Evolutionary conservation across 352 stramenopile genomes (phyloP).

Genomic region (Globisporangium rhizosaccharum): DNA sequence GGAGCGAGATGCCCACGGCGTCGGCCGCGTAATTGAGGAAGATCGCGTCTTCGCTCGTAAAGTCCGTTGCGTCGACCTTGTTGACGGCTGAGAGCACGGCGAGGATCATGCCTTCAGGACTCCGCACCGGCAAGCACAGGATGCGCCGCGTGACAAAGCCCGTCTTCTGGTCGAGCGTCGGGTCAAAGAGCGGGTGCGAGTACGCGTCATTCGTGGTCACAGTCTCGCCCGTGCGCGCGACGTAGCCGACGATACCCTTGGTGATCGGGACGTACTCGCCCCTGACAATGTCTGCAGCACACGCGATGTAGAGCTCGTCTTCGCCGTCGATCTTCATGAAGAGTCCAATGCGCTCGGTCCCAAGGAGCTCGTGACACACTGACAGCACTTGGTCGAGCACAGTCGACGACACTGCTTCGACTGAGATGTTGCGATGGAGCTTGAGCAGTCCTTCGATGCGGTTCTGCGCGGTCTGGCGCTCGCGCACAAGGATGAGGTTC

Average conservation of each 20-base stretch:
- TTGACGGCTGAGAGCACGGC: conserved; percentile 67
- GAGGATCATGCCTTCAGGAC: conserved; percentile 48
- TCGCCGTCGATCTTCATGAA: conserved; percentile 67
- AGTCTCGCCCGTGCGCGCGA: conserved; percentile 55
- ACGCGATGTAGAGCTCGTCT: conserved; percentile 64
- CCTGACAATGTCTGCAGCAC: conserved; percentile 48
- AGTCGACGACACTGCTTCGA: conserved; percentile 49
- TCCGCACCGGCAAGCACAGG: conserved; percentile 55
- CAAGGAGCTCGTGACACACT: conserved; percentile 67
- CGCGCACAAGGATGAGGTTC: conserved; percentile 57
- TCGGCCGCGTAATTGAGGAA: conserved; percentile 74
- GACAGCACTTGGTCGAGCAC: conserved; percentile 61
- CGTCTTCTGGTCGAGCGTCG: conserved; percentile 60
- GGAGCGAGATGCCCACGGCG: conserved; percentile 55
- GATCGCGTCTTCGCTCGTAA: conserved; percentile 55
- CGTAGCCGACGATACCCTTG: conserved; percentile 61
- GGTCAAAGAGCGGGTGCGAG: conserved; percentile 55
- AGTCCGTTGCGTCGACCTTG: conserved; percentile 68
- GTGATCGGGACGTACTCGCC: conserved; percentile 66
- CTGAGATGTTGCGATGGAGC: conserved; percentile 67
- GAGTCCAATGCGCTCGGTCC: conserved; percentile 58
- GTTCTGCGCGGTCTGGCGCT: conserved; percentile 57
- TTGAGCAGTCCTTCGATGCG: conserved; percentile 68
- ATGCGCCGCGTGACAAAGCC: conserved; percentile 57
- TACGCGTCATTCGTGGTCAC: conserved; percentile 70